phyloP scores from a whole-genome alignment of 805 yeast genomes.

The Wickerhamiella siamensis region DNA sequence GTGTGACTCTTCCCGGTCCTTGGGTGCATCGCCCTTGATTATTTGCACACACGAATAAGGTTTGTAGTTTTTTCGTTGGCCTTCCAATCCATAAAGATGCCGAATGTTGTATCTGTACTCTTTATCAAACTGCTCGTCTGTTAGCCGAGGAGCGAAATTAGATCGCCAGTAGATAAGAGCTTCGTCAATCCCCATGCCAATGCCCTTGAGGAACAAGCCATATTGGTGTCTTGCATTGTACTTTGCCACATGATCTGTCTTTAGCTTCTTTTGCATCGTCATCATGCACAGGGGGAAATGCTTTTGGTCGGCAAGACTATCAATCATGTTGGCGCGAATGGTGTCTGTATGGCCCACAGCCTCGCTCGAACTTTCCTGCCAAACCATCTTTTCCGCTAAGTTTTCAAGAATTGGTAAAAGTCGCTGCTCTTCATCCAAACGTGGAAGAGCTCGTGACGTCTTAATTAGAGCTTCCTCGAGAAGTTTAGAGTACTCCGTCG shows the following conservation, averaged over 20 bases:
- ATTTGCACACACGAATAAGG: slow-evolving; percentile 80
- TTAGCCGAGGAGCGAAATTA: slow-evolving; percentile 42
- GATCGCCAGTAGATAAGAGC: slow-evolving; percentile 73
- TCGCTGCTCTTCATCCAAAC: slow-evolving; percentile 84
- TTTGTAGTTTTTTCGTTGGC: slow-evolving; percentile 68
- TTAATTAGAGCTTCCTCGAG: slow-evolving; percentile 39
- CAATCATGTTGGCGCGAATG: slow-evolving; percentile 20
- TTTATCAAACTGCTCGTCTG: slow-evolving; percentile 65
- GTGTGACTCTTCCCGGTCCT: slow-evolving; percentile 45
- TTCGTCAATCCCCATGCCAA: slow-evolving; percentile 78
- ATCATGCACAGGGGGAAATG: slow-evolving; percentile 77
- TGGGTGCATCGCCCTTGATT: slow-evolving; percentile 36
- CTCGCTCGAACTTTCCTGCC: slow-evolving; percentile 28
- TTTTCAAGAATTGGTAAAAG: slow-evolving; percentile 63
- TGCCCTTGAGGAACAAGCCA: slow-evolving; percentile 72
- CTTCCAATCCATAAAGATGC: slow-evolving; percentile 85
- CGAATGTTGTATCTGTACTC: slow-evolving; percentile 81
- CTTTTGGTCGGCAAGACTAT: slow-evolving; percentile 33
- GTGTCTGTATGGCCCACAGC: slow-evolving; percentile 24
- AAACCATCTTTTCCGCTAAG: slow-evolving; percentile 25
- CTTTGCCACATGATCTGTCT: slow-evolving; percentile 54
- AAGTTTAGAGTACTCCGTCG: slow-evolving; percentile 48
- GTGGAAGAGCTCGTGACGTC: slow-evolving; percentile 66
- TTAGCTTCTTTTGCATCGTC: slow-evolving; percentile 48
- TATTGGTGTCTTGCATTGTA: slow-evolving; percentile 78